Evolutionary conservation across 148 eudicot genomes (phyloP).

Genomic region (Chenopodium formosanum): DNA sequence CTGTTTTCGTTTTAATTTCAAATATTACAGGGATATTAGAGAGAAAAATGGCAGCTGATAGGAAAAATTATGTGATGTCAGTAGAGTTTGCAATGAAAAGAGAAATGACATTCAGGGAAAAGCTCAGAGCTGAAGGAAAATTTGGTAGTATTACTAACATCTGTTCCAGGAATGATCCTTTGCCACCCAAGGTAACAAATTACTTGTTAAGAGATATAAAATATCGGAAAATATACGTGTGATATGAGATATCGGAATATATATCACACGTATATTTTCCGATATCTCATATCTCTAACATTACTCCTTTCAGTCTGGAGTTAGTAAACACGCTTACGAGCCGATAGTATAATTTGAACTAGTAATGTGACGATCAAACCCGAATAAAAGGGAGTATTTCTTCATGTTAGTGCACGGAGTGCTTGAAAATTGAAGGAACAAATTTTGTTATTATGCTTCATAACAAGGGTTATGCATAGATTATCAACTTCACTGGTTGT

Average conservation of each 20-base stretch:
- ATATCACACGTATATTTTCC: no score
- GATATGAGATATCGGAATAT: no score
- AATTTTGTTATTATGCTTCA: no score
- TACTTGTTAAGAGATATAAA: no score
- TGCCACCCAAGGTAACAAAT: slow-evolving; percentile 14
- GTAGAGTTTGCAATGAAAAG: neutral
- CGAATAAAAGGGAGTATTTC: neutral
- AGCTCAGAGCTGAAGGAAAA: neutral
- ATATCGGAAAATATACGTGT: no score
- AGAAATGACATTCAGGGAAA: neutral
- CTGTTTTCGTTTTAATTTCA: no score
- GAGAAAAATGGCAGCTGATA: neutral
- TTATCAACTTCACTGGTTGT: no score
- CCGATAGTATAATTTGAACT: neutral
- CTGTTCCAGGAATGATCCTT: neutral
- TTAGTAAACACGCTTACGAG: neutral
- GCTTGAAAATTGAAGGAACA: no score
- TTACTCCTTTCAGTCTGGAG: neutral
- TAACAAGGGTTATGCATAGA: no score
- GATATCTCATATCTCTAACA: no score
- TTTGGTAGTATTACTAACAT: neutral
- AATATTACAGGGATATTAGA: neutral
- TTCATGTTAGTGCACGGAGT: no score
- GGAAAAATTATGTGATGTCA: neutral
- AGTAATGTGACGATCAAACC: neutral